Evolutionary conservation across 805 yeast species (phyloP), one percentile per base, ranked within the genome.

Genomic region (Pichia cephalocereana): DNA sequence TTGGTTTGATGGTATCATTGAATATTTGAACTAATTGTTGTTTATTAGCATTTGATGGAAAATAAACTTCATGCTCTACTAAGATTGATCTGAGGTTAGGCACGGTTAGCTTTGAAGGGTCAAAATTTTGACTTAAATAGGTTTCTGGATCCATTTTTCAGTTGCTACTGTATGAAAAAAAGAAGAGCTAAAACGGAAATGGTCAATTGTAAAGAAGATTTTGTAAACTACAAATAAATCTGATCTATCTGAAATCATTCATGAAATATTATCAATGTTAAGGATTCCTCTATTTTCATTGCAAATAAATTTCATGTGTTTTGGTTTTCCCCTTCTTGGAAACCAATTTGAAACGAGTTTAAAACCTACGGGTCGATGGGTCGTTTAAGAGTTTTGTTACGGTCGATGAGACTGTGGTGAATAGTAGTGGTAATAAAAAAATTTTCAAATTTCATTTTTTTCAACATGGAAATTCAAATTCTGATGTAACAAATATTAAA

Each of bases 71-170:
- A 59, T 87, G 76, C 47, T 77, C 81, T 12, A 71, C 64, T 46
- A 91, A 69, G 23, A 87, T 72, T 23, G 79, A 74, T 57, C 93
- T 75, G 59, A 91, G 70, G 50, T 85, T 79, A 4, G 89, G 79
- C 23, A 86, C 81, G 45, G 80, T 83, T 54, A 84, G 68, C 38
- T 72, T 68, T 27, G 72, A 67, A 8, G 91, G 84, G 60, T 88
- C 81, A 63, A 86, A 87, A n/a, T 74, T 69, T 4, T 67, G 65
- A 30, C 60, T 59, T 18, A 71, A 53, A 48, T 70, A 71, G 28
- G 64, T 68, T 14, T 52, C 54, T 10, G 60, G 58, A 18, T 70
- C 72, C 71, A 70, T 70, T 4, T 4, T 23, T 23, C 6, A 23
- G 26, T 23, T 23, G 26, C 5, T 23, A 23, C 26, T 4, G 26